phyloP scores from a whole-genome alignment of 257 asterid genomes.

The Nemophila menziesii region DNA sequence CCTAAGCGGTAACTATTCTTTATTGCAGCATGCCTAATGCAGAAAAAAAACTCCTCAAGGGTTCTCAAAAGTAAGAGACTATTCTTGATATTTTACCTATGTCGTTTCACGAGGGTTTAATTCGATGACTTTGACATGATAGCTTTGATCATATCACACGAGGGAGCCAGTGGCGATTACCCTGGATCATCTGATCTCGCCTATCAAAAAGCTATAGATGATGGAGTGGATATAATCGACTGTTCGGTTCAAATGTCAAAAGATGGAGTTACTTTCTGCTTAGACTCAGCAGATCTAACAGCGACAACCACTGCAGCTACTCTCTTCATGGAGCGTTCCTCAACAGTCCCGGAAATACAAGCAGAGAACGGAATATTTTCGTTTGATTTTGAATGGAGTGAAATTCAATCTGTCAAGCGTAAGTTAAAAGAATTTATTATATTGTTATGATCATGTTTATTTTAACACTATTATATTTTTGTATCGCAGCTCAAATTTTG shows the following conservation, averaged over 20 bases:
- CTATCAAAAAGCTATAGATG: slow-evolving; percentile 71
- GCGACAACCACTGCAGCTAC: slow-evolving; percentile 72
- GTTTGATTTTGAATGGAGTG: slow-evolving; percentile 69
- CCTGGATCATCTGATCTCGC: slow-evolving; percentile 84
- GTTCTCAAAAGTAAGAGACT: slow-evolving; percentile 31
- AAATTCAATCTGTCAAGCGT: slow-evolving; percentile 59
- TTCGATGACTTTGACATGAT: background rate
- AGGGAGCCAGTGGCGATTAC: slow-evolving; percentile 88
- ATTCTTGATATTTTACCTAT: background rate
- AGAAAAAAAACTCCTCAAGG: slow-evolving; percentile 42
- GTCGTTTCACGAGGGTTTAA: background rate
- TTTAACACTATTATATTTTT: background rate
- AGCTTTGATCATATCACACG: slow-evolving; percentile 69
- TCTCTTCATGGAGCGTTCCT: slow-evolving; percentile 34
- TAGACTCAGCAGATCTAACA: slow-evolving; percentile 53
- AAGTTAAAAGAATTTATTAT: slow-evolving; percentile 12
- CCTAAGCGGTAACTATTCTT: slow-evolving; percentile 3
- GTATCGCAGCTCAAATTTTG: slow-evolving; percentile 49
- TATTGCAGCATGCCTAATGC: slow-evolving; percentile 58
- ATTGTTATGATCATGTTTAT: slow-evolving; percentile 1
- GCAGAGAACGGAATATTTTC: slow-evolving; percentile 60
- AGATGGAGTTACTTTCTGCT: slow-evolving; percentile 83
- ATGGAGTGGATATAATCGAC: slow-evolving; percentile 80
- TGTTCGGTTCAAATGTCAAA: slow-evolving; percentile 82
- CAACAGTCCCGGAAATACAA: slow-evolving; percentile 44